Evolutionary conservation across 2,329 filamentous ascomycete species (phyloP).

Genomic region (Fusarium sp.): DNA sequence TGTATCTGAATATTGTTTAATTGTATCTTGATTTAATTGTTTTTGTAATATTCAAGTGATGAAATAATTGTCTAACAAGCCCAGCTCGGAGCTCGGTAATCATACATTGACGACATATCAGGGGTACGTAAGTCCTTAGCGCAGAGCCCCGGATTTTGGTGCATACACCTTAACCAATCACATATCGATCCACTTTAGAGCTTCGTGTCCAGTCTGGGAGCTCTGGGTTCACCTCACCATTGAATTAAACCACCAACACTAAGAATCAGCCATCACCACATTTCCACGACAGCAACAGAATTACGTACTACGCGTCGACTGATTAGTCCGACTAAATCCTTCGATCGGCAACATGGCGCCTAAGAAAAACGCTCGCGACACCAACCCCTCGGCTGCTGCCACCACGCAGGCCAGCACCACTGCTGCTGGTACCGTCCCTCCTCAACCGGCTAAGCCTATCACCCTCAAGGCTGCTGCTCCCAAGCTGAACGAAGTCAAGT

Average conservation of each 20-base stretch:
- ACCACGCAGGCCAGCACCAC: slow-evolving; percentile 45
- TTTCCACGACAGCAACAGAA: slow-evolving; percentile 6
- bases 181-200: slow-evolving; percentile 41
- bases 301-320: slow-evolving; percentile 8
- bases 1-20: neutral
- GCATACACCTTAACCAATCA: slow-evolving; percentile 46
- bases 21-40: neutral
- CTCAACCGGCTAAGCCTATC: slow-evolving; percentile 34
- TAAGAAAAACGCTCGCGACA: slow-evolving; percentile 56
- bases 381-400: slow-evolving; percentile 48
- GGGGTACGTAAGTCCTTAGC: slow-evolving; percentile 6
- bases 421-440: slow-evolving; percentile 42
- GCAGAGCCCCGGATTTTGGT: slow-evolving; percentile 19
- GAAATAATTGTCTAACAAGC: neutral
- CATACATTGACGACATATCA: slow-evolving; percentile 30
- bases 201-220: slow-evolving; percentile 50
- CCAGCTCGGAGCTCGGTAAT: slow-evolving; percentile 17
- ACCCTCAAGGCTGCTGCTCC: slow-evolving; percentile 30
- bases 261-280: slow-evolving; percentile 18
- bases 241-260: slow-evolving; percentile 25
- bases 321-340: slow-evolving; percentile 2
- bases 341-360: slow-evolving; percentile 55
- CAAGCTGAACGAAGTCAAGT: slow-evolving; percentile 48
- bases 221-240: slow-evolving; percentile 28
- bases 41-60: neutral